phyloP scores from a whole-genome alignment of 1,139 yeast species.

The Hyphopichia pseudoburtonii region DNA sequence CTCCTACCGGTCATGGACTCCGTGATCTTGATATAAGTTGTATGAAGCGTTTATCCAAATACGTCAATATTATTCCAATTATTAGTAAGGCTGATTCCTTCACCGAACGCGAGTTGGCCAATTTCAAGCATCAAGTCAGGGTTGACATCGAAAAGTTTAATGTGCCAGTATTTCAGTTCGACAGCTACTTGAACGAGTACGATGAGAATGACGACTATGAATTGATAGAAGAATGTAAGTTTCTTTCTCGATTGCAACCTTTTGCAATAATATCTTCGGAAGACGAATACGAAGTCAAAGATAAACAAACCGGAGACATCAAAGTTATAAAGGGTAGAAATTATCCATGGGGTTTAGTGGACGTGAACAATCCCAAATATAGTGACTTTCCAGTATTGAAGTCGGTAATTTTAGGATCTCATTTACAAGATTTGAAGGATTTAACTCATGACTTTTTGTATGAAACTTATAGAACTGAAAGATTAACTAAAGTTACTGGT shows the following conservation, averaged over 20 bases:
- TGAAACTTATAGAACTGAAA: slow-evolving; percentile 90
- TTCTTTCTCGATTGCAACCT: slow-evolving; percentile 74
- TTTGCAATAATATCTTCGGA: slow-evolving; percentile 86
- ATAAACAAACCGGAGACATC: slow-evolving; percentile 54
- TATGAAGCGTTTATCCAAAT: slow-evolving; percentile 72
- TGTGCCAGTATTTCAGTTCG: slow-evolving; percentile 83
- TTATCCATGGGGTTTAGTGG: slow-evolving; percentile 94
- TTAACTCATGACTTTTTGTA: slow-evolving; percentile 88
- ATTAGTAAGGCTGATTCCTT: slow-evolving; percentile 86
- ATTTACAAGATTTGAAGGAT: slow-evolving; percentile 89
- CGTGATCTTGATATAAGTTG: slow-evolving; percentile 74
- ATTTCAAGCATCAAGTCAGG: slow-evolving; percentile 53
- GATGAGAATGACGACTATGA: slow-evolving; percentile 67
- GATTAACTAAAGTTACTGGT: slow-evolving; percentile 59
- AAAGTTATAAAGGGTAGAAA: slow-evolving; percentile 69
- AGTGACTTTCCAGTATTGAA: slow-evolving; percentile 85
- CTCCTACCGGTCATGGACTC: slow-evolving; percentile 78
- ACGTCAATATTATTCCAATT: slow-evolving; percentile 87
- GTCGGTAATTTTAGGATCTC: slow-evolving; percentile 86
- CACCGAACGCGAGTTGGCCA: slow-evolving; percentile 69
- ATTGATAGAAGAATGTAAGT: slow-evolving; percentile 77
- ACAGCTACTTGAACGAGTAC: slow-evolving; percentile 41
- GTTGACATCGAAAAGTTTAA: slow-evolving; percentile 75
- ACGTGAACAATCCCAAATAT: slow-evolving; percentile 75
- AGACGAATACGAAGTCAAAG: slow-evolving; percentile 48